Evolutionary conservation across 2,329 filamentous ascomycete species (phyloP), one percentile per base, ranked within the genome.

Genomic region (Fusarium sp.): DNA sequence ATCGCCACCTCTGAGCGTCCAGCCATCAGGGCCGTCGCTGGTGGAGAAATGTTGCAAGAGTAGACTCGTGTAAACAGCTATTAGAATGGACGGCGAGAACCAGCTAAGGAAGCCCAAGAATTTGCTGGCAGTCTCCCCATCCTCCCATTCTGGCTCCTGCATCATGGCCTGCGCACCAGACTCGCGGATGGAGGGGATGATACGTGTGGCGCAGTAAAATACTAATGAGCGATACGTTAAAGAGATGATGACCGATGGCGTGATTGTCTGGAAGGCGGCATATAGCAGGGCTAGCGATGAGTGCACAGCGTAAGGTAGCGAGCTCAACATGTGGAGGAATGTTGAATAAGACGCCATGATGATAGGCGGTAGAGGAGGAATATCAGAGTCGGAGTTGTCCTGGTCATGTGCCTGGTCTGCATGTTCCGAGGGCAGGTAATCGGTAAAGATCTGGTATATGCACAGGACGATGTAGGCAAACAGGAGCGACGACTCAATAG

Each of bases 261-360:
- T 97, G 70, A 98, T 96, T 40, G 95, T 97, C 79, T 96, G 93
- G 76, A 98, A 92, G 21, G 96, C 96, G 12, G 95, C 94, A 59
- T 94, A 89, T 69, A 97, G 88, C 73, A 98, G 93, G 66, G 90
- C 92, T 73, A 97, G 90, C 0, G 90, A 91, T 1, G 93, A 94
- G 77, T 92, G 91, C 6, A 96, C 89, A 26, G 92, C 94, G 4
- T 87, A 90, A 4, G 93, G 95, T n/a, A 97, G 83, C 6, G 90
- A 91, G 56, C 92, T 91, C 36, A 98, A 83, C 45, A 94, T 87
- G 71, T 96, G 92, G 45, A 97, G 83, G 42, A 98, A 83, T 1
- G 95, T 97, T 24, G 94, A 95, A 79, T 97, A 98, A 8, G 94
- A 97, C 7, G 95, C 96, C 95, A 98, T 98, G 78, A 99, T 95